These are phyloP conservation scores for Trypanosoma brucei DNA, from an alignment of 208 protist genomes.

Conservation along the genomic window DNA sequence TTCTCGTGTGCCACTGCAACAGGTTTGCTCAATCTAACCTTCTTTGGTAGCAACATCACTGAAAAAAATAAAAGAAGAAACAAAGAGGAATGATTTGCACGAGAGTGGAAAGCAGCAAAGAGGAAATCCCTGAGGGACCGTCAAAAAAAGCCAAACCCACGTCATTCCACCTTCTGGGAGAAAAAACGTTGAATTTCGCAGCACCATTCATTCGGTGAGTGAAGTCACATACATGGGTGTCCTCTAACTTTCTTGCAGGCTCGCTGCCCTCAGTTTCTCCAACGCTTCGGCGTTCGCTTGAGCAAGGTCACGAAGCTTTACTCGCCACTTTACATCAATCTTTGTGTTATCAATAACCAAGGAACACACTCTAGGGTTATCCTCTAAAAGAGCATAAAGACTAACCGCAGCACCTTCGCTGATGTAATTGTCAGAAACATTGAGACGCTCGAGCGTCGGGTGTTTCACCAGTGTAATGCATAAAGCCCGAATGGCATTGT, in stretches of 20 bases:
- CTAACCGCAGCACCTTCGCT: constrained; percentile 74
- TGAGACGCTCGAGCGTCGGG: constrained; percentile 56
- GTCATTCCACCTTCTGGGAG: neutral
- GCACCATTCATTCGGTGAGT: too few species aligned
- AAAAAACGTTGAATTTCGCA: neutral
- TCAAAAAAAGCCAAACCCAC: too few species aligned
- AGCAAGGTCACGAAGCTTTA: constrained; percentile 51
- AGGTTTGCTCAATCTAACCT: constrained; percentile 29
- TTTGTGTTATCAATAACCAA: constrained; percentile 81
- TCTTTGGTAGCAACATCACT: constrained; percentile 34
- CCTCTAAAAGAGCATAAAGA: constrained; percentile 48
- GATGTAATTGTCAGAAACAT: constrained; percentile 89
- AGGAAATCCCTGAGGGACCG: too few species aligned
- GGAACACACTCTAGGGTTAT: constrained; percentile 55
- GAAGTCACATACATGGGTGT: too few species aligned
- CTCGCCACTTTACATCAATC: constrained; percentile 74
- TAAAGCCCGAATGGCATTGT: constrained; percentile 59
- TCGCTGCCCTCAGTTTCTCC: too few species aligned
- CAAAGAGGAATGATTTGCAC: constrained; percentile 9
- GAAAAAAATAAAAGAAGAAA: neutral
- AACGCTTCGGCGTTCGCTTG: constrained; percentile 29
- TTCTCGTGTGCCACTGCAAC: constrained; percentile 59
- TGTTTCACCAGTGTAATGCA: constrained; percentile 40
- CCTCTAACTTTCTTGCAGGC: too few species aligned
- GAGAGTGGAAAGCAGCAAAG: neutral